Conservation (phyloP, 164 flowering plant species). For the Nelumbo lutea region DNA sequence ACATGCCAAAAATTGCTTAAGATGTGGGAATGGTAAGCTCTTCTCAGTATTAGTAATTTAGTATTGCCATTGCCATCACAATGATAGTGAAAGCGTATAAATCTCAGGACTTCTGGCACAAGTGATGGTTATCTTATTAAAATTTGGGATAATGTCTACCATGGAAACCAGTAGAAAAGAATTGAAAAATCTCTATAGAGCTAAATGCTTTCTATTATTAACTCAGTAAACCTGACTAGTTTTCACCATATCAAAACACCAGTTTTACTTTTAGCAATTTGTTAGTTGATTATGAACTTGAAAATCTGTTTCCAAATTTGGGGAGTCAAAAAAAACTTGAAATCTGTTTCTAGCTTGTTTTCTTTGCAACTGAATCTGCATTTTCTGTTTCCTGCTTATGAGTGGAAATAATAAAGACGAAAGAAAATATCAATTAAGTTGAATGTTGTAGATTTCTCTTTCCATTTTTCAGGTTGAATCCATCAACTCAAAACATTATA, state of each 20-base stretch:
- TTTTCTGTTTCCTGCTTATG: background rate
- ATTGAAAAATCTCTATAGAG: too few relatives aligned
- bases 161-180: too few relatives aligned
- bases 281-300: background rate
- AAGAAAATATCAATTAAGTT: background rate
- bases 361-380: background rate
- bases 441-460: slow-evolving; percentile 2
- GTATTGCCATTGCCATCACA: background rate
- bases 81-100: too few relatives aligned
- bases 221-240: background rate
- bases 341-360: background rate
- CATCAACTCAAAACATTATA: slow-evolving; percentile 41
- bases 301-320: too few relatives aligned
- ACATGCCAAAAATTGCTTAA: slow-evolving; percentile 46
- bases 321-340: too few relatives aligned
- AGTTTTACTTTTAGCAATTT: background rate
- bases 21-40: slow-evolving; percentile 58
- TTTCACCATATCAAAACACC: background rate
- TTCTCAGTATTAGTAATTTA: background rate
- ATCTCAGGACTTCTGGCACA: too few relatives aligned
- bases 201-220: too few relatives aligned
- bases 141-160: too few relatives aligned
- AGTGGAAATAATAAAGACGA: background rate
- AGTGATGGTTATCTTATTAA: too few relatives aligned
- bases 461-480: slow-evolving; percentile 43